Percentiles rank a stretch among this genome's conserved stretches.
Evolutionary conservation across 2,329 filamentous ascomycete genomes (phyloP).

Genomic region (Myriosclerotinia scirpicola): DNA sequence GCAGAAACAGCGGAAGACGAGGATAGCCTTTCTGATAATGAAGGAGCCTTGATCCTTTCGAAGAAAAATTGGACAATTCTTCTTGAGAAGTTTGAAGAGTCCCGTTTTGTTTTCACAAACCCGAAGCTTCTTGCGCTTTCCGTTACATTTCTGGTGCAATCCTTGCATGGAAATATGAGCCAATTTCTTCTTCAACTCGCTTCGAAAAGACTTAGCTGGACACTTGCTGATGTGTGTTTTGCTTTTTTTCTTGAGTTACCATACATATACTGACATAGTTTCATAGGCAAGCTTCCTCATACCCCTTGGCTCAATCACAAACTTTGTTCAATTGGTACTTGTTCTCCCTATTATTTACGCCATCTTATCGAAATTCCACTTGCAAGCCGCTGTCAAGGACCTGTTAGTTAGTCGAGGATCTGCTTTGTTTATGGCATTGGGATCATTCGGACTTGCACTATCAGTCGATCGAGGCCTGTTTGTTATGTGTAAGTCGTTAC

Average conservation of each 20-base stretch:
- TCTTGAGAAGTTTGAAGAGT: slow-evolving; percentile 22
- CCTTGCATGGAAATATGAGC: slow-evolving; percentile 7
- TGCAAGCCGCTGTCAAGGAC: slow-evolving; percentile 25
- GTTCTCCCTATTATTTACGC: slow-evolving; percentile 27
- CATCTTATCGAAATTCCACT: slow-evolving; percentile 18
- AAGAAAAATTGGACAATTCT: slow-evolving; percentile 10
- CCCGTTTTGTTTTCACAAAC: slow-evolving; percentile 32
- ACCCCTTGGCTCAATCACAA: slow-evolving; percentile 25
- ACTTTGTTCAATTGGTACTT: slow-evolving; percentile 27
- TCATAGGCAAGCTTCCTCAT: slow-evolving; percentile 28
- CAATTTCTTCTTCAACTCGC: slow-evolving; percentile 53
- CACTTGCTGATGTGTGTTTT: slow-evolving; percentile 45
- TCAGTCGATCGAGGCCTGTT: slow-evolving; percentile 20
- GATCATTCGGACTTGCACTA: slow-evolving; percentile 24
- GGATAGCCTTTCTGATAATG: background rate
- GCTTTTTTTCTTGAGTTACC: background rate
- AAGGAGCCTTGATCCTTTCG: background rate
- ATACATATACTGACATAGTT: slow-evolving; percentile 18
- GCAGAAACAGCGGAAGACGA: background rate
- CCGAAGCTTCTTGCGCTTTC: slow-evolving; percentile 23
- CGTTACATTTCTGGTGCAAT: slow-evolving; percentile 23
- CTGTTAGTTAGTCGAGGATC: slow-evolving; percentile 38
- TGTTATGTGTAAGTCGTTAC: slow-evolving; percentile 22
- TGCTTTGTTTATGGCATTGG: slow-evolving; percentile 25
- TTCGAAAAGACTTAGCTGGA: slow-evolving; percentile 46